Percentiles rank a stretch among this genome's conserved stretches.
phyloP scores from a whole-genome alignment of 208 protist genomes.

The Leishmania tropica region DNA sequence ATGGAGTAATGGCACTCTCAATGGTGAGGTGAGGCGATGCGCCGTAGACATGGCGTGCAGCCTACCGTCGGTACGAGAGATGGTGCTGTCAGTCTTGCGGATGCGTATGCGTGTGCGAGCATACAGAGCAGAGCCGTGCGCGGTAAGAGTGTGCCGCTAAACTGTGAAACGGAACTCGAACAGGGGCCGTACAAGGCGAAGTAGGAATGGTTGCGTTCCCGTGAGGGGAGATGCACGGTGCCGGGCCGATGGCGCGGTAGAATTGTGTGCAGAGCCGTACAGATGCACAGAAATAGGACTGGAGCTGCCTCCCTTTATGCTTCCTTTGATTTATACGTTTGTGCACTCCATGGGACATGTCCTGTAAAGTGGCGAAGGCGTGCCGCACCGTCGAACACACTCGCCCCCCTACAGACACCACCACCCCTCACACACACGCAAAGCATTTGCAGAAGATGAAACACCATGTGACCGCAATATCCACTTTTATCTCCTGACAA shows the following conservation, averaged over 20 bases:
- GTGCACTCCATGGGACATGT: background rate
- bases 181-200: background rate
- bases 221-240: background rate
- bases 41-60: background rate
- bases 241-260: background rate
- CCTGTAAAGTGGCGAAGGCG: background rate
- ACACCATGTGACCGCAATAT: background rate
- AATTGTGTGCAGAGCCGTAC: background rate
- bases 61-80: background rate
- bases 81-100: background rate
- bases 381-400: background rate
- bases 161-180: background rate
- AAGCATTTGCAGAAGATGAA: background rate
- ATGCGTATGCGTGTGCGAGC: background rate
- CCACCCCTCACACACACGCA: background rate
- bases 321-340: background rate
- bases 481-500: background rate
- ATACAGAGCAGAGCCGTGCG: background rate
- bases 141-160: background rate
- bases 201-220: background rate
- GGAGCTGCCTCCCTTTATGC: background rate
- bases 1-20: conserved; percentile 64
- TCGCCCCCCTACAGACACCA: background rate
- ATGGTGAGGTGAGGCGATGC: background rate
- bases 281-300: background rate